These are phyloP conservation scores for Hyphodiscus sp. DNA, from an alignment of 2,329 filamentous ascomycete genomes.

Conservation along the genomic window DNA sequence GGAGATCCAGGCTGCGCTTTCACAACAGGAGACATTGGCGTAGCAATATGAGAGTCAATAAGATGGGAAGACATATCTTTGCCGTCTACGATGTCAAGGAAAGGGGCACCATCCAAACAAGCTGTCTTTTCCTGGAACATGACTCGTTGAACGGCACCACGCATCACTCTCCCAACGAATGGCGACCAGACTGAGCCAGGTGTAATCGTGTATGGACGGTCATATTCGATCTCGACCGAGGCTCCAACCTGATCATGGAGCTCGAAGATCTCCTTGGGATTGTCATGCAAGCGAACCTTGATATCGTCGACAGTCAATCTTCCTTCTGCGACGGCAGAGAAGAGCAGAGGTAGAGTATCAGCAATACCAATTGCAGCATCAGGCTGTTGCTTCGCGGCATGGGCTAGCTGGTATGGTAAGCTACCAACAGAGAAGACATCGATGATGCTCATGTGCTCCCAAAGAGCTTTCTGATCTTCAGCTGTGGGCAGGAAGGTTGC, in stretches of 20 bases:
- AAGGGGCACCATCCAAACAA: constrained; percentile 64
- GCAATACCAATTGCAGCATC: constrained; percentile 61
- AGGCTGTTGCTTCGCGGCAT: constrained; percentile 43
- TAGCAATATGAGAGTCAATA: constrained; percentile 33
- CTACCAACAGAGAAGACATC: constrained; percentile 77
- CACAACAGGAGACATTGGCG: constrained; percentile 49
- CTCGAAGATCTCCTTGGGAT: constrained; percentile 76
- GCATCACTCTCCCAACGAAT: constrained; percentile 61
- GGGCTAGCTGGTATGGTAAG: constrained; percentile 68
- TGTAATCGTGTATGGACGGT: constrained; percentile 59
- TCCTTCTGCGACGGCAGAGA: constrained; percentile 70
- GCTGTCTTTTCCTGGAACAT: constrained; percentile 69
- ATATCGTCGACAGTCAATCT: constrained; percentile 69
- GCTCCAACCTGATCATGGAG: constrained; percentile 72
- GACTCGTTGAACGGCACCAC: constrained; percentile 66
- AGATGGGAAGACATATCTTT: constrained; percentile 70
- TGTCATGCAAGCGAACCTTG: constrained; percentile 64
- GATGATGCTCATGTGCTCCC: constrained; percentile 66
- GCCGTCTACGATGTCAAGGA: constrained; percentile 50
- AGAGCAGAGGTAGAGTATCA: constrained; percentile 66
- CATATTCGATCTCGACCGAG: constrained; percentile 68
- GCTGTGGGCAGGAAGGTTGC: constrained; percentile 59
- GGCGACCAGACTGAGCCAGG: constrained; percentile 57
- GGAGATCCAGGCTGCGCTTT: constrained; percentile 37
- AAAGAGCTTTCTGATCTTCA: constrained; percentile 65